Evolutionary conservation across 2,329 filamentous ascomycete genomes (phyloP).

Genomic region (Pleoardoris graminearum): DNA sequence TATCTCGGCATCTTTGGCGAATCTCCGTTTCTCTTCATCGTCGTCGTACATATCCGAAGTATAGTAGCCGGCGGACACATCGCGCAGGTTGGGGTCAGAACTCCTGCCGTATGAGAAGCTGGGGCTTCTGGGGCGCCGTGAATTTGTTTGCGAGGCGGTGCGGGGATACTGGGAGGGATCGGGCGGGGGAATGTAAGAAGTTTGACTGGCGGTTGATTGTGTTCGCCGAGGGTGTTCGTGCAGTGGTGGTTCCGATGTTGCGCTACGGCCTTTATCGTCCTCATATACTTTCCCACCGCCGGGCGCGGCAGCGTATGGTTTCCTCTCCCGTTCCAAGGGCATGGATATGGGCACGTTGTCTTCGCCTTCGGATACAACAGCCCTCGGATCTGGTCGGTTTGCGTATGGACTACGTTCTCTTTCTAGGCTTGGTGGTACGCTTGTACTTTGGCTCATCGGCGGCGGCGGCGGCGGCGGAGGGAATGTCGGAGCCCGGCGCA

Average conservation of each 20-base stretch:
- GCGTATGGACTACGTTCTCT: conserved; percentile 42
- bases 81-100: conserved; percentile 39
- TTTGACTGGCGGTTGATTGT: conserved; percentile 39
- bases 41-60: conserved; percentile 37
- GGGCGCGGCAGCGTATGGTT: conserved; percentile 64
- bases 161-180: conserved; percentile 26
- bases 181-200: conserved; percentile 31
- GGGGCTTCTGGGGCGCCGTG: conserved; percentile 37
- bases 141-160: conserved; percentile 21
- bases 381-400: conserved; percentile 26
- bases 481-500: conserved; percentile 41
- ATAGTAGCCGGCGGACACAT: conserved; percentile 38
- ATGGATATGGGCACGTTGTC: conserved; percentile 47
- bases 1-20: conserved; percentile 35
- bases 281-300: conserved; percentile 62
- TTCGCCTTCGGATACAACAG: conserved; percentile 44
- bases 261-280: conserved; percentile 29
- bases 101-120: conserved; percentile 41
- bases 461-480: conserved; percentile 43
- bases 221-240: conserved; percentile 34
- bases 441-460: conserved; percentile 25
- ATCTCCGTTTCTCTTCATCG: conserved; percentile 36
- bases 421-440: conserved; percentile 34
- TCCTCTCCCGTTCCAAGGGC: conserved; percentile 66
- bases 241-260: conserved; percentile 28